These are phyloP conservation scores for Prunus davidiana DNA, from an alignment of 306 rosid genomes.

Conservation along the genomic window DNA sequence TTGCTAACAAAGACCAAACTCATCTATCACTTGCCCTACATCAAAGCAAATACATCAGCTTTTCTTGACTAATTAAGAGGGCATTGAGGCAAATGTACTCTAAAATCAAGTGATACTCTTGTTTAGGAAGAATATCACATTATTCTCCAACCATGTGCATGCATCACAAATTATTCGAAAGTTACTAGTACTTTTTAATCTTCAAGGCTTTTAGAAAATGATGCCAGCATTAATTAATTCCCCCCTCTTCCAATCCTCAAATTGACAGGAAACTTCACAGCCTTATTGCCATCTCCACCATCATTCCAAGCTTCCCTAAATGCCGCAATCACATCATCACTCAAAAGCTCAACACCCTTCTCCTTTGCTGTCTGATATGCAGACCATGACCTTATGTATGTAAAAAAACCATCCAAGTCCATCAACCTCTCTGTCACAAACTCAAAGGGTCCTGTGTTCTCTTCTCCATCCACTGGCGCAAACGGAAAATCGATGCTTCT, in stretches of 20 bases:
- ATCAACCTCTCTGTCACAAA: slow-evolving; percentile 48
- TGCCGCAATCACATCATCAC: slow-evolving; percentile 34
- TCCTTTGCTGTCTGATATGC: slow-evolving; percentile 74
- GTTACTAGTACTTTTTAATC: neutral
- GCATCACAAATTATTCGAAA: too few species aligned
- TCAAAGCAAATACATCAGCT: too few species aligned
- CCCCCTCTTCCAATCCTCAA: slow-evolving; percentile 70
- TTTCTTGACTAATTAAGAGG: too few species aligned
- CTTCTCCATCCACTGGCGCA: slow-evolving; percentile 52
- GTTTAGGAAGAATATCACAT: neutral
- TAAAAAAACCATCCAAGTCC: slow-evolving; percentile 49
- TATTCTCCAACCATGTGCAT: neutral
- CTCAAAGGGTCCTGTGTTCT: slow-evolving; percentile 62
- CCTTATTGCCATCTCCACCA: slow-evolving; percentile 37
- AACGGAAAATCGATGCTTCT: slow-evolving; percentile 69
- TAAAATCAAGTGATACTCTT: too few species aligned
- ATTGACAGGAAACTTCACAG: slow-evolving; percentile 51
- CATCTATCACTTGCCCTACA: too few species aligned
- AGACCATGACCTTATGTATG: slow-evolving; percentile 61
- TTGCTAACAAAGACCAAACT: too few species aligned
- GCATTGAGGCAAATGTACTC: too few species aligned
- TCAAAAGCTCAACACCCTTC: slow-evolving; percentile 65
- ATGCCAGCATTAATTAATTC: neutral
- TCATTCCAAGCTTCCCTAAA: slow-evolving; percentile 61
- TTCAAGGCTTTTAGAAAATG: neutral